Percentiles rank a stretch among this genome's conserved stretches.
phyloP scores from a whole-genome alignment of 352 stramenopile genomes.

The Phytophthora sojae region DNA sequence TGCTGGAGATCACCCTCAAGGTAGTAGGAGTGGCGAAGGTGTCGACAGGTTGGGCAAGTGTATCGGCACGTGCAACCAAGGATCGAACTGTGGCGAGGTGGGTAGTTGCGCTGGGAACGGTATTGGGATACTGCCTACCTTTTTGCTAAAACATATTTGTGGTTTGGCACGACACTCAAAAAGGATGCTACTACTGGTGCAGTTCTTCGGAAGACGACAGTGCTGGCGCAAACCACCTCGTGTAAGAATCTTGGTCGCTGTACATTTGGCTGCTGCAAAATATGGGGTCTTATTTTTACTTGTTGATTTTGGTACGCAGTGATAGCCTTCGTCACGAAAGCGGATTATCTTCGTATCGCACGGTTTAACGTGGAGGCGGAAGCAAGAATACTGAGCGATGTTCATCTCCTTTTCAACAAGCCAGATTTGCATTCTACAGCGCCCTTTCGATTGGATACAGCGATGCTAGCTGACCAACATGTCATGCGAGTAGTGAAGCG shows the following conservation, averaged over 20 bases:
- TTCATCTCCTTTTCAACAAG: constrained; percentile 7
- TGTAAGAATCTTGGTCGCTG: constrained; percentile 24
- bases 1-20: background rate
- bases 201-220: constrained; percentile 46
- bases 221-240: constrained; percentile 52
- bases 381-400: constrained; percentile 3
- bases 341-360: constrained; percentile 44
- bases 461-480: background rate
- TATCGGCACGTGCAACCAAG: constrained; percentile 43
- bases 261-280: background rate
- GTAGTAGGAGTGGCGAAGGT: constrained; percentile 24
- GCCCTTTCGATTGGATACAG: background rate
- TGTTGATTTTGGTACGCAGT: constrained; percentile 18
- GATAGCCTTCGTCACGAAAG: constrained; percentile 45
- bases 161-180: background rate
- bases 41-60: constrained; percentile 40
- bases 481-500: constrained; percentile 25
- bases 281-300: background rate
- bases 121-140: background rate
- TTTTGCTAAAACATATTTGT: background rate
- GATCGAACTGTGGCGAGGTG: constrained; percentile 55
- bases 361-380: constrained; percentile 49
- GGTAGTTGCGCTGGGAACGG: constrained; percentile 6
- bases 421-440: background rate
- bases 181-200: constrained; percentile 45